Evolutionary conservation across 129 eudicot species (phyloP).

Genomic region (Mikania micrantha): DNA sequence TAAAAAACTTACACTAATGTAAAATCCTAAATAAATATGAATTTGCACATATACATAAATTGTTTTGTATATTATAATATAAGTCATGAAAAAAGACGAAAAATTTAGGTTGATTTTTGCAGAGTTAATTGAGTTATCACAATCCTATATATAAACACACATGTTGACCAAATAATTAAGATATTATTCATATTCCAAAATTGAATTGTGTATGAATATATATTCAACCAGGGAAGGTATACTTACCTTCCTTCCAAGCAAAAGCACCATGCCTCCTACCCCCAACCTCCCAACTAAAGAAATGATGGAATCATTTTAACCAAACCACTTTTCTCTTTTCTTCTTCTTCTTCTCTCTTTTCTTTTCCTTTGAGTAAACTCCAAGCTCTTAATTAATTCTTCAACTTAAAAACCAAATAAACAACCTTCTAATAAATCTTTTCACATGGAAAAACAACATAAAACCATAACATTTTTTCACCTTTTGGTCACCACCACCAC

Average conservation of each 20-base stretch:
- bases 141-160: no score
- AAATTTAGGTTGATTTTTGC: no score
- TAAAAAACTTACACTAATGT: no score
- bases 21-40: no score
- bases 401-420: not conserved
- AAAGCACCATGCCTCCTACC: slow-evolving; percentile 1
- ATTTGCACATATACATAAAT: no score
- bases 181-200: no score
- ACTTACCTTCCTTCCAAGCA: slow-evolving; percentile 29
- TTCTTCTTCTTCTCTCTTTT: not conserved
- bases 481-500: slow-evolving; percentile 16
- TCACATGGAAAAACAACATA: slow-evolving; percentile 45
- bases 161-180: slow-evolving; percentile 1
- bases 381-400: slow-evolving; percentile 19
- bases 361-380: slow-evolving; percentile 34
- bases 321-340: slow-evolving; percentile 22
- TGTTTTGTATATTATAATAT: no score
- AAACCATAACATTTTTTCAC: slow-evolving; percentile 17
- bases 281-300: slow-evolving; percentile 17
- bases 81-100: no score
- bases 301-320: slow-evolving; percentile 28
- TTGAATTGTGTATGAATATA: no score
- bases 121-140: no score
- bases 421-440: not conserved
- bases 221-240: slow-evolving; percentile 32